Base-by-base conservation (phyloP, 2,329 filamentous ascomycete genomes). In the Nothophoma quercina region DNA sequence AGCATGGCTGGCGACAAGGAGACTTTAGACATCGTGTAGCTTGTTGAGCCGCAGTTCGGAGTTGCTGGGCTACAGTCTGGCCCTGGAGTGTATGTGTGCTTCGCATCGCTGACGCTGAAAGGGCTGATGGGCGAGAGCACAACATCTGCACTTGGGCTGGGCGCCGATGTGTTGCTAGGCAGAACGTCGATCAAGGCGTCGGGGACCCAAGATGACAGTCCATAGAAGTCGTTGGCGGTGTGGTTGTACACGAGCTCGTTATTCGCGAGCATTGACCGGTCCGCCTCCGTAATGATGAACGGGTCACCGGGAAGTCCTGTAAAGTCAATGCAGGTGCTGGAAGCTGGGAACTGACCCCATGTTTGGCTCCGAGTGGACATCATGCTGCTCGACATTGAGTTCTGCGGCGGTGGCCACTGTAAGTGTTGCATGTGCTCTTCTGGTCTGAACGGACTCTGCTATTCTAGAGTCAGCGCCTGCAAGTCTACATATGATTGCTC, bases 121-220 rank as follows among this genome's bases (percentile, higher is more conserved):
- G 56, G 55, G 46, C 65, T 70, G 36, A 51, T 59, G 1, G 67
- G 61, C 16, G 68, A 71, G 15, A 39, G 32, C 16, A 62, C 53
- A 8, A 41, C 39, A 29, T 44, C 56, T 21, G 58, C 51, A 7
- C 56, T 55, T 18, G 58, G 26, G 15, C 58, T 49, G 6, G 62
- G 56, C 6, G 22, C 19, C 22, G n/a, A n/a, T n/a, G 16, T 34
- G 28, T 33, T 29, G n/a, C 3, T 26, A n/a, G n/a, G n/a, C 50
- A 53, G 25, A 29, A 39, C 3, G 33, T 19, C 4, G 34, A n/a
- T 13, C 16, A 28, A 18, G n/a, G n/a, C n/a, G n/a, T n/a, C n/a
- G n/a, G n/a, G n/a, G n/a, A n/a, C n/a, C n/a, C n/a, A n/a, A n/a
- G n/a, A n/a, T n/a, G n/a, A n/a, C n/a, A n/a, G n/a, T n/a, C n/a